Evolutionary conservation across 2,329 filamentous ascomycete species (phyloP).

Genomic region (Alternaria sp.): DNA sequence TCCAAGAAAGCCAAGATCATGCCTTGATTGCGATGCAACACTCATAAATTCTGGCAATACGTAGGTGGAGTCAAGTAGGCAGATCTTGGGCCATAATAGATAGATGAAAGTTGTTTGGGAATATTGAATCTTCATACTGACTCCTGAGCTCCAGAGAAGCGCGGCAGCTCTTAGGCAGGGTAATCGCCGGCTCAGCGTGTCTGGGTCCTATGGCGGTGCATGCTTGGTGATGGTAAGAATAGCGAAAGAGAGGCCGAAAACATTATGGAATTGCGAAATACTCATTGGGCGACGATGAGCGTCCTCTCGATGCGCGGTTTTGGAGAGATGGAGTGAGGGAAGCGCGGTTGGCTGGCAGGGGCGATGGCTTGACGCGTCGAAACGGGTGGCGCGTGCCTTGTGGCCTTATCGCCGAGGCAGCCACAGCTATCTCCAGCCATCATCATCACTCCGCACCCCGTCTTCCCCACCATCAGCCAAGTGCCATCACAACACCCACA

Average conservation of each 20-base stretch:
- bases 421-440: conserved; percentile 16
- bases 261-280: neutral
- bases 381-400: conserved; percentile 11
- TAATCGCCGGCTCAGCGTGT: neutral
- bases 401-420: conserved; percentile 15
- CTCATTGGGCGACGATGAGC: neutral
- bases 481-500: conserved; percentile 6
- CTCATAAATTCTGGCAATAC: neutral
- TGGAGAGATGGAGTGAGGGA: neutral
- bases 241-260: neutral
- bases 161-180: neutral
- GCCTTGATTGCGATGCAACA: conserved; percentile 15
- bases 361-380: conserved; percentile 7
- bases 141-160: neutral
- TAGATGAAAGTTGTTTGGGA: neutral
- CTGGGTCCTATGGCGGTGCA: conserved; percentile 1
- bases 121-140: neutral
- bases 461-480: conserved; percentile 8
- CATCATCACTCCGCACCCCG: conserved; percentile 9
- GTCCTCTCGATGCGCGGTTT: conserved; percentile 1
- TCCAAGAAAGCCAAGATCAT: conserved; percentile 11
- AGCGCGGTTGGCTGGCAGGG: conserved; percentile 9
- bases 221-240: neutral
- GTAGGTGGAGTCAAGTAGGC: conserved; percentile 1
- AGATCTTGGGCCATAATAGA: neutral